Conservation (phyloP, 2,329 filamentous ascomycete genomes). For the Hymenoscyphus linearis region DNA sequence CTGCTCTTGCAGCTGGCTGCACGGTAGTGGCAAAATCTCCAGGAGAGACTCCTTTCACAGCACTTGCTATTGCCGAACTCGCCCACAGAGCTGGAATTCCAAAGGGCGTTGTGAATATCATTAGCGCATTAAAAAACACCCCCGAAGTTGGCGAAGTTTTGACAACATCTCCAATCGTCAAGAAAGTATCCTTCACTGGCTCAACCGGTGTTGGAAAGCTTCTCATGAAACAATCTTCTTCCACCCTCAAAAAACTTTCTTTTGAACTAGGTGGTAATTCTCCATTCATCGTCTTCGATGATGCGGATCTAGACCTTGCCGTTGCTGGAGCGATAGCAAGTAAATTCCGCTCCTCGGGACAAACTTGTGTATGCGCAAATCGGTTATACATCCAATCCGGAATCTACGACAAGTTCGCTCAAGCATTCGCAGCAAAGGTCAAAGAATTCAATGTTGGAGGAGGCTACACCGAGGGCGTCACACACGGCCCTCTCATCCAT, state of each 20-base stretch:
- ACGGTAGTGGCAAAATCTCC: slow-evolving; percentile 91
- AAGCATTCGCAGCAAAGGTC: slow-evolving; percentile 66
- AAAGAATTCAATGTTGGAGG: slow-evolving; percentile 69
- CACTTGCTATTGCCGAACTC: slow-evolving; percentile 81
- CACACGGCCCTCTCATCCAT: slow-evolving; percentile 82
- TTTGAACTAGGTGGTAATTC: slow-evolving; percentile 94
- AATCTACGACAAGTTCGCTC: slow-evolving; percentile 70
- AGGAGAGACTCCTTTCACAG: slow-evolving; percentile 86
- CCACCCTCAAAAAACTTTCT: slow-evolving; percentile 74
- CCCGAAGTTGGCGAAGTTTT: slow-evolving; percentile 70
- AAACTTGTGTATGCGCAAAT: slow-evolving; percentile 92
- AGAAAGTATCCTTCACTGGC: slow-evolving; percentile 93
- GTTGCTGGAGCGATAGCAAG: slow-evolving; percentile 76
- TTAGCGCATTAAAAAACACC: slow-evolving; percentile 77
- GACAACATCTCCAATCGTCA: slow-evolving; percentile 69
- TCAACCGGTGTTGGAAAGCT: slow-evolving; percentile 64
- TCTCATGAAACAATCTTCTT: slow-evolving; percentile 84
- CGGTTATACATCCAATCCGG: slow-evolving; percentile 73
- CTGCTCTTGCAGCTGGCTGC: slow-evolving; percentile 87
- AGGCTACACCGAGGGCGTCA: slow-evolving; percentile 64
- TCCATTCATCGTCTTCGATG: slow-evolving; percentile 95
- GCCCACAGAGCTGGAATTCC: slow-evolving; percentile 84
- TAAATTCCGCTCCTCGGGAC: slow-evolving; percentile 92
- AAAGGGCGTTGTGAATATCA: slow-evolving; percentile 82
- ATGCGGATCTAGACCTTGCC: slow-evolving; percentile 81